Evolutionary conservation across 257 asterid species (phyloP).

Genomic region (Orobanche coerulescens): DNA sequence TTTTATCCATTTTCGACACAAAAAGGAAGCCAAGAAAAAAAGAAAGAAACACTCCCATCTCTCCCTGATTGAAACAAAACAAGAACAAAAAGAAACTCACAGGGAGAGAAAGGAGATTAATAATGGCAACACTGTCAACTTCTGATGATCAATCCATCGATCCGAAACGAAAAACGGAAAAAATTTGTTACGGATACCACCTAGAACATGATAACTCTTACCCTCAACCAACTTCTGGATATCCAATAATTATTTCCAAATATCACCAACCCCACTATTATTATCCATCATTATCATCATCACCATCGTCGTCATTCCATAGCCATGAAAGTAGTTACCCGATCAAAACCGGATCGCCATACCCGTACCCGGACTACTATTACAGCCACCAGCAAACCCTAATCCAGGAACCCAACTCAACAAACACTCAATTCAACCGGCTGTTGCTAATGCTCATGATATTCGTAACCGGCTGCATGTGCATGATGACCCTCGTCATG

Average conservation of each 20-base stretch:
- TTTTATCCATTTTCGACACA: background rate
- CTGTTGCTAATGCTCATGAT: slow-evolving; percentile 29
- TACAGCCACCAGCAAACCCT: background rate
- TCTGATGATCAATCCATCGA: background rate
- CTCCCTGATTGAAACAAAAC: background rate
- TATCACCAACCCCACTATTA: no score
- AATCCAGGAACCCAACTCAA: background rate
- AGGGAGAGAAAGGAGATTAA: background rate
- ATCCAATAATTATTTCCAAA: no score
- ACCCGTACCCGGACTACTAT: background rate
- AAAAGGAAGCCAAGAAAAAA: no score
- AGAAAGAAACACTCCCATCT: background rate
- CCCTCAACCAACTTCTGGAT: no score
- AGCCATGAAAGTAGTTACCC: background rate
- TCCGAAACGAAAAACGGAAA: background rate
- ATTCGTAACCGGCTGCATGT: slow-evolving; percentile 26
- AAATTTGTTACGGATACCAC: no score
- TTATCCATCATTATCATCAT: no score
- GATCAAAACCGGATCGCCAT: background rate
- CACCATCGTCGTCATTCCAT: background rate
- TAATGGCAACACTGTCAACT: background rate
- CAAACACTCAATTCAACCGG: slow-evolving; percentile 19
- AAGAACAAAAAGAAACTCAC: background rate
- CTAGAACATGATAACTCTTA: no score
- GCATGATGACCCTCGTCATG: slow-evolving; percentile 35